Evolutionary conservation across 495 filamentous ascomycete genomes (phyloP).

Genomic region (Gamarada debralockiae): DNA sequence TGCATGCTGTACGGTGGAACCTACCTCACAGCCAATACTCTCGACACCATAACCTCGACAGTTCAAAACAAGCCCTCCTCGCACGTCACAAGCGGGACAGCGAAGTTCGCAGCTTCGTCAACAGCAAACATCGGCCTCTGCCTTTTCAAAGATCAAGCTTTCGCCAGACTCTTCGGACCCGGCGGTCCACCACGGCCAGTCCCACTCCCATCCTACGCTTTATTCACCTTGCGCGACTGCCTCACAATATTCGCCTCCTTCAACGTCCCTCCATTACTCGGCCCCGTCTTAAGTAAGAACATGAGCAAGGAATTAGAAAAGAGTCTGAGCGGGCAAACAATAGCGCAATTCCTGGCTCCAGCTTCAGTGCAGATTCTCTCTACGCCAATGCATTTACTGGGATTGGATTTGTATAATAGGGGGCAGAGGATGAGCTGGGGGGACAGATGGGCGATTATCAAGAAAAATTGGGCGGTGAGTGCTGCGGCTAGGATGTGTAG

Average conservation of each 20-base stretch:
- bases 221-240: conserved; percentile 84
- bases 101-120: conserved; percentile 80
- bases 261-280: conserved; percentile 79
- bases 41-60: conserved; percentile 78
- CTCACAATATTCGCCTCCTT: conserved; percentile 92
- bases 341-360: conserved; percentile 79
- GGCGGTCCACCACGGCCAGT: conserved; percentile 48
- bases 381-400: conserved; percentile 85
- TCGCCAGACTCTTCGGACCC: conserved; percentile 77
- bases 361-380: conserved; percentile 76
- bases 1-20: conserved; percentile 87
- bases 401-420: conserved; percentile 83
- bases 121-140: conserved; percentile 87
- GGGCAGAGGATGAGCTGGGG: conserved; percentile 47
- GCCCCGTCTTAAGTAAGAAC: conserved; percentile 54
- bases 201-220: conserved; percentile 59
- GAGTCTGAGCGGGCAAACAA: conserved; percentile 41
- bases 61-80: conserved; percentile 48
- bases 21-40: conserved; percentile 83
- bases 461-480: conserved; percentile 74
- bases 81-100: conserved; percentile 62
- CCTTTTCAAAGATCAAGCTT: conserved; percentile 89
- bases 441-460: conserved; percentile 60
- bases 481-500: conserved; percentile 78
- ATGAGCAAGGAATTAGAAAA: conserved; percentile 44